phyloP scores from a whole-genome alignment of 106 monocot genomes.

The Cymbidium sinense region DNA sequence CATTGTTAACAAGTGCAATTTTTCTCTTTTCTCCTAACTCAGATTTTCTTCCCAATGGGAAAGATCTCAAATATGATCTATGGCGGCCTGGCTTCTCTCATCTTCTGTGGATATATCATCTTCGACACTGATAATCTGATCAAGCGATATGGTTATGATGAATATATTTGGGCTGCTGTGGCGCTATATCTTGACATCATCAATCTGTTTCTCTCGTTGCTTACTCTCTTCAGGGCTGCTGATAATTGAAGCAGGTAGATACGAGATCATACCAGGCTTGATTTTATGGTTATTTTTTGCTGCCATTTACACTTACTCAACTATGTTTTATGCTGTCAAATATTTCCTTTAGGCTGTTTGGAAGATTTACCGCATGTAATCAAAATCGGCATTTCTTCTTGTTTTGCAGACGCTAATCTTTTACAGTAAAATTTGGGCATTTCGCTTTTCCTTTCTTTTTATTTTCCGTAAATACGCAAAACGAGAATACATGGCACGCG shows the following conservation, averaged over 20 bases:
- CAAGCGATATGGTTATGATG: constrained; percentile 45
- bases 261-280: neutral
- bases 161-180: constrained; percentile 32
- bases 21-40: neutral
- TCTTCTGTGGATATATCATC: constrained; percentile 33
- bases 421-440: too few species aligned
- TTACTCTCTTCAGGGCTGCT: constrained; percentile 11
- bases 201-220: constrained; percentile 28
- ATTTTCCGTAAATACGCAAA: too few species aligned
- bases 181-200: constrained; percentile 25
- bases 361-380: neutral
- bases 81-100: constrained; percentile 5
- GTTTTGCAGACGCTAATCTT: too few species aligned
- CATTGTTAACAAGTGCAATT: neutral
- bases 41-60: constrained; percentile 27
- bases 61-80: constrained; percentile 21
- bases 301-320: neutral
- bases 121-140: constrained; percentile 42
- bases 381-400: neutral
- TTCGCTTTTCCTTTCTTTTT: too few species aligned
- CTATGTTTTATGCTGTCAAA: neutral
- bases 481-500: too few species aligned
- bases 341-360: neutral
- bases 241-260: constrained; percentile 1
- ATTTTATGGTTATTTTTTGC: neutral